These are phyloP conservation scores for Fomitopsis schrenkii DNA, from an alignment of 1,284 basidiomycete genomes.

Conservation along the genomic window DNA sequence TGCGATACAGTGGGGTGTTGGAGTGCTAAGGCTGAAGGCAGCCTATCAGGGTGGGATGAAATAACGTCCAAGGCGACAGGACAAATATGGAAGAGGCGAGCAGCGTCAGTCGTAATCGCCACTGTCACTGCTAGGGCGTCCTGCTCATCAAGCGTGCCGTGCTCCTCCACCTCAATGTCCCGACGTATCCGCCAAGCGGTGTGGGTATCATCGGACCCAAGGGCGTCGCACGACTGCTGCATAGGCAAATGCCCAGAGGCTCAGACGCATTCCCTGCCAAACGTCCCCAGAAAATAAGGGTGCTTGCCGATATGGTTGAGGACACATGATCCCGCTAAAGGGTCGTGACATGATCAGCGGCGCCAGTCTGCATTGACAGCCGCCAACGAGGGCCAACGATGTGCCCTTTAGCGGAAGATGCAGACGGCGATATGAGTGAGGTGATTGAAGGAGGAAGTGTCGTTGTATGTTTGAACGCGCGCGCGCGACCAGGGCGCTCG, in stretches of 20 bases:
- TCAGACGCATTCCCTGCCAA: not conserved
- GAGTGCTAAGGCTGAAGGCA: too few relatives aligned
- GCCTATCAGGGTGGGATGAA: too few relatives aligned
- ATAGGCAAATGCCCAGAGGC: not conserved
- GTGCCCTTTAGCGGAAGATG: not conserved
- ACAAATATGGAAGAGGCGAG: too few relatives aligned
- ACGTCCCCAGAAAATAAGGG: not conserved
- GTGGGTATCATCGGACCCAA: too few relatives aligned
- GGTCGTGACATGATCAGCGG: constrained; percentile 1
- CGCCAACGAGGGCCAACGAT: not conserved
- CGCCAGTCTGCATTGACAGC: not conserved
- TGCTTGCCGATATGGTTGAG: not conserved
- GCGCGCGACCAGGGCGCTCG: not conserved
- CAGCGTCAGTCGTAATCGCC: too few relatives aligned
- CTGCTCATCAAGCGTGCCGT: too few relatives aligned
- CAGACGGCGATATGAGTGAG: not conserved
- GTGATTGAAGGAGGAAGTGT: not conserved
- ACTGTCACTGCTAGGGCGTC: too few relatives aligned
- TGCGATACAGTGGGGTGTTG: too few relatives aligned
- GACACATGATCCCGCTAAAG: not conserved
- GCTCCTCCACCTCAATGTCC: too few relatives aligned
- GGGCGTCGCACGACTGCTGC: too few relatives aligned
- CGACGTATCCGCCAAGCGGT: too few relatives aligned
- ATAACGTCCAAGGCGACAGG: too few relatives aligned
- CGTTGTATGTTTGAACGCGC: not conserved